These are phyloP conservation scores for Alternaria brassicae DNA, from an alignment of 2,329 filamentous ascomycete genomes.

Conservation along the genomic window DNA sequence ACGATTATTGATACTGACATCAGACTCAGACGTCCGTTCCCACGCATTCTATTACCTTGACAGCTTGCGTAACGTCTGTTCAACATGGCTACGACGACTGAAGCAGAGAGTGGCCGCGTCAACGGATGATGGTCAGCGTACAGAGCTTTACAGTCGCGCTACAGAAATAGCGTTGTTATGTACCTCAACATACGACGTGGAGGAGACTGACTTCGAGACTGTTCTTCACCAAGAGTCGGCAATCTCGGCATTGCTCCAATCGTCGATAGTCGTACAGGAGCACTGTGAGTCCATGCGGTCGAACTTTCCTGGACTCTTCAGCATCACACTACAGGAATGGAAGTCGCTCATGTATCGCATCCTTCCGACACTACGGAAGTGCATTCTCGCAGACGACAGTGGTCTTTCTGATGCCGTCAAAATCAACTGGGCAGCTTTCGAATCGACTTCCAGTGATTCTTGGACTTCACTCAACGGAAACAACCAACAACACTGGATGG, in stretches of 20 bases:
- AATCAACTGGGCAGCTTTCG: conserved; percentile 31
- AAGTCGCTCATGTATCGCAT: conserved; percentile 25
- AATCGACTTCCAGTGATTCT: not conserved
- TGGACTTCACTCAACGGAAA: conserved; percentile 21
- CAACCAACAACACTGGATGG: conserved; percentile 44
- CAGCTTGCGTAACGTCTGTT: conserved; percentile 42
- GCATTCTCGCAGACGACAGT: conserved; percentile 7
- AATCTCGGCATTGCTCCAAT: conserved; percentile 27
- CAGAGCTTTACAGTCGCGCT: conserved; percentile 42
- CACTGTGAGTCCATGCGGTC: conserved; percentile 9
- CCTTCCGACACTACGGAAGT: conserved; percentile 9
- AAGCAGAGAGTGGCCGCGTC: conserved; percentile 30
- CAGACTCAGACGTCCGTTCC: conserved; percentile 20
- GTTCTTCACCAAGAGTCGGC: conserved; percentile 35
- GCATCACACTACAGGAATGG: conserved; percentile 25
- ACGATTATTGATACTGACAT: conserved; percentile 55
- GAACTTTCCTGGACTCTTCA: conserved; percentile 5
- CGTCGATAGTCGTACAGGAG: conserved; percentile 32
- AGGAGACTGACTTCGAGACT: conserved; percentile 36
- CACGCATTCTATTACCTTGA: conserved; percentile 45
- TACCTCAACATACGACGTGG: conserved; percentile 56
- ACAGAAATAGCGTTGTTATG: conserved; percentile 55
- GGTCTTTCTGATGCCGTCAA: conserved; percentile 27
- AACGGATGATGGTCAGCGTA: conserved; percentile 35
- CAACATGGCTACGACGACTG: conserved; percentile 53